These are phyloP conservation scores for Scytalidium sp. DNA, from an alignment of 2,329 filamentous ascomycete species.

Conservation along the genomic window DNA sequence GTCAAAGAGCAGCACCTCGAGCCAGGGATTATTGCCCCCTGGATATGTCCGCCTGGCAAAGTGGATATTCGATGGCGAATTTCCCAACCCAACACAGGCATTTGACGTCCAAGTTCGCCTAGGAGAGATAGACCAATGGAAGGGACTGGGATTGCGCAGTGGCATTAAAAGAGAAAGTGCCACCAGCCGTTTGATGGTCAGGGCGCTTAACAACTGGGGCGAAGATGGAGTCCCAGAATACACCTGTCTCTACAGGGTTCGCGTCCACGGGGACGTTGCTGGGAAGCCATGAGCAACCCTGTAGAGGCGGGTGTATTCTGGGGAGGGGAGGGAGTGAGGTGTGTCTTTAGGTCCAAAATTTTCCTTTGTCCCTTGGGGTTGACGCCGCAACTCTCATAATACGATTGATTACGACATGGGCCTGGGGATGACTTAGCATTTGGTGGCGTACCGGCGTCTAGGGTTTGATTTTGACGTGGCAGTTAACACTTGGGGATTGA, in stretches of 20 bases:
- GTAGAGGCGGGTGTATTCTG: too few species aligned
- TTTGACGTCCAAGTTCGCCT: conserved; percentile 52
- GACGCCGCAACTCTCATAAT: not conserved
- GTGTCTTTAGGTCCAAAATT: not conserved
- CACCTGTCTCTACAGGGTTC: conserved; percentile 65
- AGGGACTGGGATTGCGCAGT: not conserved
- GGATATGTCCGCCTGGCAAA: conserved; percentile 55
- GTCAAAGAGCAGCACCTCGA: conserved; percentile 15
- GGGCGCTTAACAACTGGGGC: conserved; percentile 58
- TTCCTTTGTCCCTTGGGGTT: not conserved
- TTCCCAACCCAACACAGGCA: conserved; percentile 41
- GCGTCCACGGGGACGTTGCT: conserved; percentile 47
- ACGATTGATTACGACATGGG: not conserved
- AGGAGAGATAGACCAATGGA: conserved; percentile 33
- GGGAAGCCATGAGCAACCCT: not conserved
- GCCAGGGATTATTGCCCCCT: conserved; percentile 27
- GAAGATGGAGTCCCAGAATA: conserved; percentile 39
- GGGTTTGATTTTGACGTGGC: not conserved
- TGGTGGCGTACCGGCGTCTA: conserved; percentile 1
- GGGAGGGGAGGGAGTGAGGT: conserved; percentile 10
- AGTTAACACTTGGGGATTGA: not conserved
- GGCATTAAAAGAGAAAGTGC: conserved; percentile 19
- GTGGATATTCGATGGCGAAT: conserved; percentile 49
- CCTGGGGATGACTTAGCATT: conserved; percentile 1
- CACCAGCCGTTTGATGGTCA: conserved; percentile 52